Conservation (phyloP, 768 basidiomycete species). For the Rhizopogon salebrosus region DNA sequence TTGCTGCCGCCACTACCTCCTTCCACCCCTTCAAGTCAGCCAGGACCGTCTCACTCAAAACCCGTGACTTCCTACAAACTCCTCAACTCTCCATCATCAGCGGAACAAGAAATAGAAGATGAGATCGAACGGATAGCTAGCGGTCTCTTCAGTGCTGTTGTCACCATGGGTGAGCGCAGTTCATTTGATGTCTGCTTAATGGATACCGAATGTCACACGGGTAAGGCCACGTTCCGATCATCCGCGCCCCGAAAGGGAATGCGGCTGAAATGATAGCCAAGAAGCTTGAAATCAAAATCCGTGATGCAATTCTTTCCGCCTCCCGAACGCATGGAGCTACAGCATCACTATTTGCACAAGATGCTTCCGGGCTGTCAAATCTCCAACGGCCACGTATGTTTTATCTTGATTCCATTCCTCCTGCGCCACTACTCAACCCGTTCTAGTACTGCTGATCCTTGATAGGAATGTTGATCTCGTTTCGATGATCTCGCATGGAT, state of each 20-base stretch:
- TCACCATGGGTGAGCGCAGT: conserved; percentile 66
- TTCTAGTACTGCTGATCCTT: conserved; percentile 81
- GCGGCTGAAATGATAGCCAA: conserved; percentile 99
- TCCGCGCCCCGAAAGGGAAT: conserved; percentile 91
- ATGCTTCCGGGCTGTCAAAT: conserved; percentile 77
- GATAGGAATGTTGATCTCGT: conserved; percentile 95
- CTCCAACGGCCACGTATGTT: conserved; percentile 79
- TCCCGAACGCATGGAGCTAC: conserved; percentile 54
- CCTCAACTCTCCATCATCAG: conserved; percentile 86
- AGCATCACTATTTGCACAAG: conserved; percentile 70
- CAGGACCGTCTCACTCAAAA: conserved; percentile 30
- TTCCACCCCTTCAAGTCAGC: conserved; percentile 25
- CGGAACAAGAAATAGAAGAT: conserved; percentile 86
- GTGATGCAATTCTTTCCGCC: conserved; percentile 74
- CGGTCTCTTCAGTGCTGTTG: conserved; percentile 89
- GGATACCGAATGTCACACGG: not conserved
- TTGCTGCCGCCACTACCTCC: conserved; percentile 59
- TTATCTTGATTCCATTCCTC: not conserved
- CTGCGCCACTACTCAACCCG: conserved; percentile 5
- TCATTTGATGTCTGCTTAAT: not conserved
- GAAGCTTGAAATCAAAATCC: conserved; percentile 87
- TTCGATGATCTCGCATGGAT: conserved; percentile 91
- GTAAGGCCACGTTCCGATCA: conserved; percentile 86
- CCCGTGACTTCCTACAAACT: conserved; percentile 70
- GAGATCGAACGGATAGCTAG: conserved; percentile 89